Base-by-base conservation (phyloP, 2,329 filamentous ascomycete species). In the Chaetomiaceae sp. region DNA sequence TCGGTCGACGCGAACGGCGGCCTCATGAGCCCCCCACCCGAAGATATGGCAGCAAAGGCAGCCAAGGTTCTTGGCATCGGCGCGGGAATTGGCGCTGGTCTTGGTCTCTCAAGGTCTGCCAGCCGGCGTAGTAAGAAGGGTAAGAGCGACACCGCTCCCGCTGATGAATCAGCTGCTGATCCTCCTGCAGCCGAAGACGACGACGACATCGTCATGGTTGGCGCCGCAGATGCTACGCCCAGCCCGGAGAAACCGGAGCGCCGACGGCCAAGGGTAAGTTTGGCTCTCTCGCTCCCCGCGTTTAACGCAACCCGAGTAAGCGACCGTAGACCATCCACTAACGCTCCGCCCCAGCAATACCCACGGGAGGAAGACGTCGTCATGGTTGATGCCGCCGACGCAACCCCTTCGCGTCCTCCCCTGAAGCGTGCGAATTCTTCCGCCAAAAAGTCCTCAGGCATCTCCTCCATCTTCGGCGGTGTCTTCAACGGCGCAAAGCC, bases 31-130 rank as follows among this genome's bases (percentile, higher is more conserved):
- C 86, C 87, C 3, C 84, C 86, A 8, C 80, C 84, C 2, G 87
- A 89, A 24, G 76, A 79, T 42, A 75, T 88, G 60, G 76, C 83
- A 7, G 75, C 80, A 37, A 95, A 94, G 65, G 88, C 87, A 22
- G 86, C 87, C 26, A 89, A 83, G 65, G 67, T 91, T 42, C 79
- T 93, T 2, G 79, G 89, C 69, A 56, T 77, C 19, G 71, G 59
- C 6, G 48, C 51, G 2, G 79, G 89, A 69, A 56, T 77, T 19
- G 71, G 59, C 6, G 48, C 51, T 20, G 54, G 71, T n/a, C 20
- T 44, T 8, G 54, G 52, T 3, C 35, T 54, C 19, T 50, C 54
- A 1, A 52, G 66, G 43, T 62, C 65, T 12, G 60, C 59, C 35
- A 65, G 64, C 52, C 69, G 64, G 52, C 68, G 65, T 26, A 74